Evolutionary conservation across 2,329 filamentous ascomycete species (phyloP).

Genomic region (Pyrenophora seminiperda): DNA sequence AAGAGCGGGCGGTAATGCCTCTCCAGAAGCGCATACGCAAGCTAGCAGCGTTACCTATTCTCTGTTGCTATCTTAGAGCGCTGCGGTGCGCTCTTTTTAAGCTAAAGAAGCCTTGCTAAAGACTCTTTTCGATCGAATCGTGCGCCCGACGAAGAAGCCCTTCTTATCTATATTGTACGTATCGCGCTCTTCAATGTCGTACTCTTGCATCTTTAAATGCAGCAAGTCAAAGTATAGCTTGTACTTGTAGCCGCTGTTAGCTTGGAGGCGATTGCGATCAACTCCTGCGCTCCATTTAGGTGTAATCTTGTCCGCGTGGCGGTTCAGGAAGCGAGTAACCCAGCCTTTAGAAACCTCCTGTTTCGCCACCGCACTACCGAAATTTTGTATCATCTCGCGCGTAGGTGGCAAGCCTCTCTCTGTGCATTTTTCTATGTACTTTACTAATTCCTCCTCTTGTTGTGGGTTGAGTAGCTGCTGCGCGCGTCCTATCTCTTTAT

Average conservation of each 20-base stretch:
- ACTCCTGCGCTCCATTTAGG: not conserved
- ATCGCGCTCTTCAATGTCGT: conserved; percentile 6
- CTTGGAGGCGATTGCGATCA: not conserved
- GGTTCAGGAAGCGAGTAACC: not conserved
- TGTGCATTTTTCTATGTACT: too few species aligned
- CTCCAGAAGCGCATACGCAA: too few species aligned
- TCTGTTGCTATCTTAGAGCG: not conserved
- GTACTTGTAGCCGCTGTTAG: not conserved
- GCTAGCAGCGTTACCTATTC: not conserved
- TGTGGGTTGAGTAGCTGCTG: too few species aligned
- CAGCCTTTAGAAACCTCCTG: not conserved
- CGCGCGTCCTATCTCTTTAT: too few species aligned
- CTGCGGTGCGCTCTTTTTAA: not conserved
- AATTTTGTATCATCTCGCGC: too few species aligned
- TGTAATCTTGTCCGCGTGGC: not conserved
- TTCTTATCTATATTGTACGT: conserved; percentile 22
- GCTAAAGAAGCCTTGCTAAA: not conserved
- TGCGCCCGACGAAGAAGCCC: conserved; percentile 8
- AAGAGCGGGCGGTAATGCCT: too few species aligned
- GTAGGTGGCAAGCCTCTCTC: too few species aligned
- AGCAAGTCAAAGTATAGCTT: conserved; percentile 10
- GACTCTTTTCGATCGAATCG: conserved; percentile 1
- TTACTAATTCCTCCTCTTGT: too few species aligned
- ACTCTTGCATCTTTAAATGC: conserved; percentile 12
- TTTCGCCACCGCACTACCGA: not conserved